A percentile compares a stretch with the other conserved stretches of the same genome.
phyloP scores from a whole-genome alignment of 2,329 filamentous ascomycete species.

The Diaporthe destruens region DNA sequence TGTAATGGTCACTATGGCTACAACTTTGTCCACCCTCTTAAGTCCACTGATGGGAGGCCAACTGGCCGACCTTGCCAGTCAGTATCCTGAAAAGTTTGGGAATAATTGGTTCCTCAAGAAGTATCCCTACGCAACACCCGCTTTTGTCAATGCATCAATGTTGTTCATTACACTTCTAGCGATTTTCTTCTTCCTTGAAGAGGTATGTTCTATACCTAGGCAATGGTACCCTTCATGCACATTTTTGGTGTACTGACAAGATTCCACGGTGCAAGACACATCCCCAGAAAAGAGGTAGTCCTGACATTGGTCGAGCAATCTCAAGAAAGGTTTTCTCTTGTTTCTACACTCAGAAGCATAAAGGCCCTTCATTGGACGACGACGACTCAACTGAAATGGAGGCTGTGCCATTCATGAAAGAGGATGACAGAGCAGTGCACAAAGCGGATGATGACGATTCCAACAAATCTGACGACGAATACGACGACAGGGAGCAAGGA shows the following conservation, averaged over 20 bases:
- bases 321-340: conserved; percentile 3
- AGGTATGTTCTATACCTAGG: background rate
- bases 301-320: background rate
- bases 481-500: background rate
- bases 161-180: conserved; percentile 9
- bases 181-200: conserved; percentile 28
- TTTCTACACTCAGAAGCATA: background rate
- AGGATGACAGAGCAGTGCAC: background rate
- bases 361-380: background rate
- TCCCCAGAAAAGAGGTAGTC: background rate
- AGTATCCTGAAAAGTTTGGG: conserved; percentile 14
- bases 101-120: conserved; percentile 6
- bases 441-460: background rate
- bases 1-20: conserved; percentile 23
- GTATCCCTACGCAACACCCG: conserved; percentile 16
- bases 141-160: conserved; percentile 27
- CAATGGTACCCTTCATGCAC: background rate
- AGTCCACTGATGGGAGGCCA: conserved; percentile 19
- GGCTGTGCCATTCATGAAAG: conserved; percentile 11
- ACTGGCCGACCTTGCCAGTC: conserved; percentile 10
- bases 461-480: background rate
- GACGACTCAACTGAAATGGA: conserved; percentile 22
- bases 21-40: conserved; percentile 20
- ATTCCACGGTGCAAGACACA: conserved; percentile 6
- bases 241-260: background rate